phyloP scores from a whole-genome alignment of 2,329 filamentous ascomycete genomes.

The Nemania sp. region DNA sequence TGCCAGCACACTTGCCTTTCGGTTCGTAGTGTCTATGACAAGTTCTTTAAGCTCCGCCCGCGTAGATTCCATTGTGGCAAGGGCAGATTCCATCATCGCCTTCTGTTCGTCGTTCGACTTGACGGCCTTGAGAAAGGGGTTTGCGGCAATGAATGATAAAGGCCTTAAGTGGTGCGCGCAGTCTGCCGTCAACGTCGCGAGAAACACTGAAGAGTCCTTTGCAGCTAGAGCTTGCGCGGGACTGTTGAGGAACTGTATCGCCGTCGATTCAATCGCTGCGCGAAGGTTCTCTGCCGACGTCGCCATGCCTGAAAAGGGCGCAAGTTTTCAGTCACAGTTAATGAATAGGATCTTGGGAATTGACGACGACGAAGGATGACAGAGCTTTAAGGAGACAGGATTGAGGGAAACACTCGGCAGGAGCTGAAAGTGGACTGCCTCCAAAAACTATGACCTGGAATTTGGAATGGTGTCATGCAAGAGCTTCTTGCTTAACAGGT shows the following conservation, averaged over 20 bases:
- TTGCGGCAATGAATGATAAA: background rate
- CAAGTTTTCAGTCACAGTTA: too few relatives aligned
- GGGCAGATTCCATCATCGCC: background rate
- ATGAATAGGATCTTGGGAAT: too few relatives aligned
- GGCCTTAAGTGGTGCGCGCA: background rate
- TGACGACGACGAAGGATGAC: too few relatives aligned
- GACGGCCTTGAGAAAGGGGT: background rate
- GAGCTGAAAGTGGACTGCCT: too few relatives aligned
- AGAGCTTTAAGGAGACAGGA: too few relatives aligned
- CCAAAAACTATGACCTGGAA: too few relatives aligned
- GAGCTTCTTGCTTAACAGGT: too few relatives aligned
- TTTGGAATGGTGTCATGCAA: too few relatives aligned
- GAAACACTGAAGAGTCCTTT: background rate
- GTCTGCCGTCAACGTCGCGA: background rate
- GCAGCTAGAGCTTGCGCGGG: background rate
- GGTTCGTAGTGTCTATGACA: background rate
- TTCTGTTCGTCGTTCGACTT: background rate
- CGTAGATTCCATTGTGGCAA: background rate
- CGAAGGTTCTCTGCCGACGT: background rate
- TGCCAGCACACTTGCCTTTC: constrained; percentile 1
- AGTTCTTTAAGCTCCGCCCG: background rate
- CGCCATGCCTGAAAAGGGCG: background rate
- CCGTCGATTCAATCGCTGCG: background rate
- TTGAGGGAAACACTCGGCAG: too few relatives aligned
- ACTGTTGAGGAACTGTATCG: background rate